Conservation (phyloP, 306 rosid species). For the Albizia julibrissin region DNA sequence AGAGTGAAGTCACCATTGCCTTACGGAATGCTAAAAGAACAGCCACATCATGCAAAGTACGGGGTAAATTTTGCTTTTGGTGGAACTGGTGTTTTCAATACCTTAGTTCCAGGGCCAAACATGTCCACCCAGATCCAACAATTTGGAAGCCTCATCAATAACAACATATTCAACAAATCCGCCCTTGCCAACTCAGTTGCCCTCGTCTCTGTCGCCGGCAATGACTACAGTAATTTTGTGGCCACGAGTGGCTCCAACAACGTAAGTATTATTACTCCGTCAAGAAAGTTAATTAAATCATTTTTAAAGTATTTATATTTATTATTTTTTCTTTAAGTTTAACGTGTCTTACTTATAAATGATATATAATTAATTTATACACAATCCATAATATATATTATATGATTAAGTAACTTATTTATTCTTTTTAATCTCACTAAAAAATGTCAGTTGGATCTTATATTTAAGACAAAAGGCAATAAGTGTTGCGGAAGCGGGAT, state of each 20-base stretch:
- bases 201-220: slow-evolving; percentile 75
- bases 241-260: slow-evolving; percentile 45
- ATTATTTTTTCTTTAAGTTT: no score
- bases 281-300: no score
- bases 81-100: slow-evolving; percentile 81
- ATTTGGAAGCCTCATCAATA: slow-evolving; percentile 41
- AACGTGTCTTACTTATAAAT: no score
- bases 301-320: no score
- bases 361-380: no score
- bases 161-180: slow-evolving; percentile 31
- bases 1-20: slow-evolving; percentile 79
- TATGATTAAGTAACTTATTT: no score
- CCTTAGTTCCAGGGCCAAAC: slow-evolving; percentile 59
- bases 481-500: no score
- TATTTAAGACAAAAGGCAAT: no score
- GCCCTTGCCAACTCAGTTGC: slow-evolving; percentile 65
- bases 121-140: slow-evolving; percentile 79
- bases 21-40: slow-evolving; percentile 53
- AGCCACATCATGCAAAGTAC: slow-evolving; percentile 45
- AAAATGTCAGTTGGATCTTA: no score
- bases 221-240: slow-evolving; percentile 58
- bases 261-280: slow-evolving; percentile 29
- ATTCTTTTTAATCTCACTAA: no score
- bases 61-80: slow-evolving; percentile 93
- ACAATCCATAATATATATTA: no score